A percentile compares a stretch with the other conserved stretches of the same genome.
These are phyloP conservation scores for Alternaria sp. DNA, from an alignment of 2,329 filamentous ascomycete species.

Conservation along the genomic window DNA sequence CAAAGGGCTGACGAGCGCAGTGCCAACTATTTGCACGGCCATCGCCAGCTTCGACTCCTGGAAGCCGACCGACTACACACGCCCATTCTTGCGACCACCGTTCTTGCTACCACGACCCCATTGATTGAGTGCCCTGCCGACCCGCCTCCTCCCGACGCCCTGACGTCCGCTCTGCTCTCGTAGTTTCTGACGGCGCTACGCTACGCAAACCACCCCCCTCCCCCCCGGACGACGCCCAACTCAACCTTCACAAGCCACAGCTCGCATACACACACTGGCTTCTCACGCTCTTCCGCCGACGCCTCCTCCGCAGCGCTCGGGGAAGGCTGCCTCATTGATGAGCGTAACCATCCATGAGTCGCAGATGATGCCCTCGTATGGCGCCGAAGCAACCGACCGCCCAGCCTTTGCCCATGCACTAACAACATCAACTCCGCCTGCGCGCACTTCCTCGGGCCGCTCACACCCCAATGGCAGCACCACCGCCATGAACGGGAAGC, in stretches of 20 bases:
- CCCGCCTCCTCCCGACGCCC: conserved; percentile 7
- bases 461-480: conserved; percentile 40
- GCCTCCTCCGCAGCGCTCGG: conserved; percentile 38
- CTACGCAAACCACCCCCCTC: conserved; percentile 8
- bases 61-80: conserved; percentile 12
- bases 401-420: conserved; percentile 41
- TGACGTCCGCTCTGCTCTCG: conserved; percentile 10
- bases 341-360: conserved; percentile 48
- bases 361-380: conserved; percentile 61
- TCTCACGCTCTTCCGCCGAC: conserved; percentile 37
- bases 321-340: conserved; percentile 42
- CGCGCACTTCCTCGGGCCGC: conserved; percentile 41
- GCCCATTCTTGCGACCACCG: conserved; percentile 29
- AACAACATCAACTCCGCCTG: conserved; percentile 44
- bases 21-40: conserved; percentile 14
- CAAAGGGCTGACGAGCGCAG: conserved; percentile 19
- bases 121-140: conserved; percentile 8
- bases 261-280: conserved; percentile 33
- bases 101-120: conserved; percentile 14
- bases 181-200: conserved; percentile 17
- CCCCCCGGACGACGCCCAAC: conserved; percentile 21
- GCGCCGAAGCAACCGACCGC: conserved; percentile 56
- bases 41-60: conserved; percentile 21
- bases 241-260: conserved; percentile 25
- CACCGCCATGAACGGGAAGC: conserved; percentile 46